These are phyloP conservation scores for Olyra latifolia DNA, from an alignment of 176 grass and related monocot genomes.

Conservation along the genomic window DNA sequence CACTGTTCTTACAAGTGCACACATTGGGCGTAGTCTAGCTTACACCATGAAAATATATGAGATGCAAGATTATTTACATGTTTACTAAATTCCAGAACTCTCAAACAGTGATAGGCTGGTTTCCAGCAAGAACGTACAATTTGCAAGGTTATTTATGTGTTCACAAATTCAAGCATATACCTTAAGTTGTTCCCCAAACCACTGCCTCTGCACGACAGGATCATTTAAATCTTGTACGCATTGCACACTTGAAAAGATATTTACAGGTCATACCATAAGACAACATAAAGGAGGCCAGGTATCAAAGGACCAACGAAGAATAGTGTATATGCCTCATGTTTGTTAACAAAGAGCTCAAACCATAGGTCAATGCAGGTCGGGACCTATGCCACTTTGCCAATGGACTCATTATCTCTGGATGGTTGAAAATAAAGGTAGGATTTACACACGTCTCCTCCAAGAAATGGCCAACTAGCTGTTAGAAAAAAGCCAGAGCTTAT, in stretches of 20 bases:
- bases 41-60: not conserved
- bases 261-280: conserved; percentile 31
- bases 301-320: conserved; percentile 22
- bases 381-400: conserved; percentile 81
- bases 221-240: conserved; percentile 89
- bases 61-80: not conserved
- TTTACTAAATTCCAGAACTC: not conserved
- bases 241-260: conserved; percentile 73
- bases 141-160: not conserved
- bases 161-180: conserved; percentile 36
- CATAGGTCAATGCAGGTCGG: conserved; percentile 60
- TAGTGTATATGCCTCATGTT: conserved; percentile 56
- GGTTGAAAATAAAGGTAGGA: conserved; percentile 81
- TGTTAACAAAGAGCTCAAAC: conserved; percentile 87
- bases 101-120: not conserved
- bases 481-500: not conserved
- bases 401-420: conserved; percentile 92
- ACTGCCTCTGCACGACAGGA: conserved; percentile 78
- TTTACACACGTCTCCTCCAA: conserved; percentile 73
- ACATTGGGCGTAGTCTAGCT: not conserved
- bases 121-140: conserved; percentile 17
- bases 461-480: conserved; percentile 75
- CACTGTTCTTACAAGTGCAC: not conserved
- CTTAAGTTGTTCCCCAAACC: conserved; percentile 91
- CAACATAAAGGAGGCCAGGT: not conserved